phyloP scores from a whole-genome alignment of 192 early-diverging fungal genomes.

The Powellomyces hirtus region DNA sequence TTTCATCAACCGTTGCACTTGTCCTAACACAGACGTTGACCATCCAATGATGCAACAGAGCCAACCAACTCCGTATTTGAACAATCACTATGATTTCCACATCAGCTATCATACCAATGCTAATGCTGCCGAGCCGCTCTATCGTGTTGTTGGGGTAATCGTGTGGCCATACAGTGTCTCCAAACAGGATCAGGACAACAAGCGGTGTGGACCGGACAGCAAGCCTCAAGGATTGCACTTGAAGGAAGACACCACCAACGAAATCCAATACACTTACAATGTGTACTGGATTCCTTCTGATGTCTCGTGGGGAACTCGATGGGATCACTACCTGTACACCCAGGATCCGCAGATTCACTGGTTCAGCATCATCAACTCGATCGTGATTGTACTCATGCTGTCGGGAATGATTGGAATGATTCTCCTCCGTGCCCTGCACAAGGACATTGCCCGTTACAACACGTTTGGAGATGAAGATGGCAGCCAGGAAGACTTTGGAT shows the following conservation, averaged over 20 bases:
- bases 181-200: constrained; percentile 12
- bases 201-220: neutral
- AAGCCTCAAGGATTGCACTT: constrained; percentile 2
- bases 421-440: constrained; percentile 54
- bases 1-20: too few species aligned
- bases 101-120: constrained; percentile 62
- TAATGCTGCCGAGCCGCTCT: constrained; percentile 30
- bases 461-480: constrained; percentile 50
- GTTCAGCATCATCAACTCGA: constrained; percentile 62
- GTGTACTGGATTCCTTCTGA: constrained; percentile 40
- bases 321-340: constrained; percentile 59
- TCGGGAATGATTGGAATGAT: constrained; percentile 61
- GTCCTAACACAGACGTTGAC: too few species aligned
- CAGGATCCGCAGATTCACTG: constrained; percentile 57
- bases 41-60: too few species aligned
- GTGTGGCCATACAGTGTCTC: constrained; percentile 67
- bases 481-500: constrained; percentile 62
- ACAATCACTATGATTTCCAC: constrained; percentile 89
- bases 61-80: constrained; percentile 48
- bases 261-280: constrained; percentile 49
- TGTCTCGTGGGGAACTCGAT: constrained; percentile 52
- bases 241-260: constrained; percentile 19
- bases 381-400: constrained; percentile 57
- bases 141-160: constrained; percentile 86
- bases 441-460: constrained; percentile 62